phyloP scores from a whole-genome alignment of 2,329 filamentous ascomycete species.

The Fusarium setosum region DNA sequence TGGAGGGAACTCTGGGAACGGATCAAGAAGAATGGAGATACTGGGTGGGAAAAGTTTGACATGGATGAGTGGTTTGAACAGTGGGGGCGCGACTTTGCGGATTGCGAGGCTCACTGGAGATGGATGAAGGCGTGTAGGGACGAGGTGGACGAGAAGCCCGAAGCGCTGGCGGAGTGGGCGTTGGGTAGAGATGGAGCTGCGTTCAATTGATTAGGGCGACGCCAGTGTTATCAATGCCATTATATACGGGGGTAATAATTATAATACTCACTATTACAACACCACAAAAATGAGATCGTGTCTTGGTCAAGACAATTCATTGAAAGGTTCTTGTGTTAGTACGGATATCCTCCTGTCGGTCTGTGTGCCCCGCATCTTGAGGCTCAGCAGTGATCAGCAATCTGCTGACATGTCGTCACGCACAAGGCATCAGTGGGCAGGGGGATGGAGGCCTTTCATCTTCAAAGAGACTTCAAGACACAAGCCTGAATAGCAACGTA shows the following conservation, averaged over 20 bases:
- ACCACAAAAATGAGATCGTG: too few species aligned
- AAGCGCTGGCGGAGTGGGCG: slow-evolving; percentile 20
- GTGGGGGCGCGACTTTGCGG: background rate
- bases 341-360: background rate
- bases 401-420: too few species aligned
- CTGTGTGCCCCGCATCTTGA: background rate
- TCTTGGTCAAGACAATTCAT: too few species aligned
- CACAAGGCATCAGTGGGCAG: too few species aligned
- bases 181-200: slow-evolving; percentile 5
- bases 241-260: too few species aligned
- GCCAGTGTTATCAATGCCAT: background rate
- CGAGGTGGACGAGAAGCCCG: slow-evolving; percentile 13
- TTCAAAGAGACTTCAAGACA: too few species aligned
- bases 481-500: too few species aligned
- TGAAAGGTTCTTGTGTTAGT: background rate
- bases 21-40: background rate
- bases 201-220: background rate
- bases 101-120: slow-evolving; percentile 9
- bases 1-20: slow-evolving; percentile 1
- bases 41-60: background rate
- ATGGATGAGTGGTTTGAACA: background rate
- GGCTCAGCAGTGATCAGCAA: background rate
- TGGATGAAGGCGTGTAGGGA: slow-evolving; percentile 8
- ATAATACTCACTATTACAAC: too few species aligned
- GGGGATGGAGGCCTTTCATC: too few species aligned